Evolutionary conservation across 2,329 filamentous ascomycete genomes (phyloP).

Genomic region (Xylaria sp.): DNA sequence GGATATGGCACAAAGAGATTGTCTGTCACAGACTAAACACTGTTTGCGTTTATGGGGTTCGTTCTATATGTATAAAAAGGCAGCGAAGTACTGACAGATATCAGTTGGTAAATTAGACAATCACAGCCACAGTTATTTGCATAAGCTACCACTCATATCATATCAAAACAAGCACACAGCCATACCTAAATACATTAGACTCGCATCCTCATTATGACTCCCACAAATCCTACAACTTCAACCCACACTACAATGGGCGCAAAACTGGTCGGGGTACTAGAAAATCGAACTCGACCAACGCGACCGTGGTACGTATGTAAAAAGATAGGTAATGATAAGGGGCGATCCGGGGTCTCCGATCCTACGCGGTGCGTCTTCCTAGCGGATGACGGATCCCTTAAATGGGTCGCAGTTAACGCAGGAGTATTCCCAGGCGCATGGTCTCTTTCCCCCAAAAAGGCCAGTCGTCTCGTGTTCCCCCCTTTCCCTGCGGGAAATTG

Average conservation of each 20-base stretch:
- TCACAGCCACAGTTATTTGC: too few species aligned
- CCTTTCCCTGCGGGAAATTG: conserved; percentile 20
- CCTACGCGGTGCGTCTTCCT: conserved; percentile 30
- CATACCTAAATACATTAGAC: not conserved
- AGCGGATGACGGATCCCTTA: conserved; percentile 5
- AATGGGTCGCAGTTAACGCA: conserved; percentile 26
- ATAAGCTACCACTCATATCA: too few species aligned
- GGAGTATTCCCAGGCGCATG: conserved; percentile 21
- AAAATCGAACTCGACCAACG: not conserved
- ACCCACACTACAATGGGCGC: not conserved
- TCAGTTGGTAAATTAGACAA: too few species aligned
- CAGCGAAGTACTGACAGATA: too few species aligned
- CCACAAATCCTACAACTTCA: not conserved
- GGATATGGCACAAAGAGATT: too few species aligned
- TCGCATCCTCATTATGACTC: conserved; percentile 4
- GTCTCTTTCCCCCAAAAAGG: not conserved
- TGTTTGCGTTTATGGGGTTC: too few species aligned
- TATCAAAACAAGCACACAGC: not conserved
- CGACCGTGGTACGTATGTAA: too few species aligned
- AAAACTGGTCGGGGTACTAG: conserved; percentile 4
- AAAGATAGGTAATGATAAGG: not conserved
- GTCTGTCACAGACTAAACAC: too few species aligned
- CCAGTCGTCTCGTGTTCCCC: conserved; percentile 9
- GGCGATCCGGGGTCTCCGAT: conserved; percentile 33
- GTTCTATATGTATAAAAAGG: too few species aligned